Conservation (phyloP, 2,329 filamentous ascomycete genomes). For the Colletotrichum gloeosporioides region DNA sequence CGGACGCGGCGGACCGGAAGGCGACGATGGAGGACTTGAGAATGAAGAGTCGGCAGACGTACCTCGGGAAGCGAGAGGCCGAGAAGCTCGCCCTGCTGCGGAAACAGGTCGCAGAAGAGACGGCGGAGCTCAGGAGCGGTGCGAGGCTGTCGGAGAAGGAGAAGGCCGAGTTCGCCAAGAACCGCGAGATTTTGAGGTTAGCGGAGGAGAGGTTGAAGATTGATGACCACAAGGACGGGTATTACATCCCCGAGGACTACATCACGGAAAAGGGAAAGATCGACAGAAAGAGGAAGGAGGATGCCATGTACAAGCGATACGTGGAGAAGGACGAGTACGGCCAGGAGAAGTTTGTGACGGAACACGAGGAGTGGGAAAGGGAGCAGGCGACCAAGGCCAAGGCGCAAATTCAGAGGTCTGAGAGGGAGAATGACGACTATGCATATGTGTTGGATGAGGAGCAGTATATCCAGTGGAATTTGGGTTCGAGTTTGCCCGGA, state of each 20-base stretch:
- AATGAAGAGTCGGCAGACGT: slow-evolving; percentile 86
- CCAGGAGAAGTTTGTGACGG: slow-evolving; percentile 87
- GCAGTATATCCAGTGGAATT: slow-evolving; percentile 84
- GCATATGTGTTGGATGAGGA: slow-evolving; percentile 92
- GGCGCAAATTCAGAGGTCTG: slow-evolving; percentile 78
- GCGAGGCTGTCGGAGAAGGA: slow-evolving; percentile 78
- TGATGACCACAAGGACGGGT: slow-evolving; percentile 91
- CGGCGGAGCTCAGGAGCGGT: slow-evolving; percentile 78
- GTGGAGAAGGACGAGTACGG: slow-evolving; percentile 87
- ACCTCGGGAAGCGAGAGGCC: slow-evolving; percentile 89
- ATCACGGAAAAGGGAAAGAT: slow-evolving; percentile 93
- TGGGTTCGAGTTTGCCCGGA: slow-evolving; percentile 75
- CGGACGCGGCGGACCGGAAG: slow-evolving; percentile 70
- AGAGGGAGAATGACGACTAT: slow-evolving; percentile 83
- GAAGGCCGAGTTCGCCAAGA: slow-evolving; percentile 86
- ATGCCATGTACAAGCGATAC: slow-evolving; percentile 88
- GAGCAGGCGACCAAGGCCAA: slow-evolving; percentile 90
- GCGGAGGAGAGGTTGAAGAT: slow-evolving; percentile 87
- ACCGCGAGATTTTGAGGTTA: slow-evolving; percentile 79
- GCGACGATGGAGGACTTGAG: slow-evolving; percentile 82
- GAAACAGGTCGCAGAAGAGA: slow-evolving; percentile 89
- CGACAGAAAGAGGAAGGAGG: slow-evolving; percentile 84
- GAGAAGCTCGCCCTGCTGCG: slow-evolving; percentile 86
- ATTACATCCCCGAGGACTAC: slow-evolving; percentile 92
- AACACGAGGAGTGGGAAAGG: slow-evolving; percentile 94